A percentile compares a stretch with the other conserved stretches of the same genome.
Conservation (phyloP, 768 basidiomycete genomes). For the Naganishia onofrii region DNA sequence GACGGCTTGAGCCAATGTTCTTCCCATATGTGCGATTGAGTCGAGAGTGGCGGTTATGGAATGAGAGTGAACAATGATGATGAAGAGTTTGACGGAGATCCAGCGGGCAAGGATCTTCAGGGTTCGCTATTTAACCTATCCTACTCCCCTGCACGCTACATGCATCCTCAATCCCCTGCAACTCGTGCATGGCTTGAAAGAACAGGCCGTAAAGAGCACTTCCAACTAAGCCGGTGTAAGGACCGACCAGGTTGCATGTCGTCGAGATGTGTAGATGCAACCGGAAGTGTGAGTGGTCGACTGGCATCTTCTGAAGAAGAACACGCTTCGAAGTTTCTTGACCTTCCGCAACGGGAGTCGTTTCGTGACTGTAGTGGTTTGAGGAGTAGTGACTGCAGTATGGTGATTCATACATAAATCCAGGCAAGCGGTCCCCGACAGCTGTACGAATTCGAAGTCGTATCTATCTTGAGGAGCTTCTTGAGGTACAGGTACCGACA, state of each 20-base stretch:
- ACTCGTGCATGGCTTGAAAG: not conserved
- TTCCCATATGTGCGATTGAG: not conserved
- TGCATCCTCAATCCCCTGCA: too few species aligned
- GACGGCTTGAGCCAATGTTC: not conserved
- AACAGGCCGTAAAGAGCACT: not conserved
- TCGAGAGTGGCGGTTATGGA: not conserved
- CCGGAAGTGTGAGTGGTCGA: not conserved
- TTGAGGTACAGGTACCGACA: too few species aligned
- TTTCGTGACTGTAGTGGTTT: not conserved
- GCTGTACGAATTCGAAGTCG: too few species aligned
- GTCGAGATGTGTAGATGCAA: not conserved
- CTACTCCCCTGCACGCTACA: too few species aligned
- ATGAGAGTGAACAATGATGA: not conserved
- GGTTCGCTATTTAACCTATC: not conserved
- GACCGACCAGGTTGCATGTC: not conserved
- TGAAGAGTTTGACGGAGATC: not conserved
- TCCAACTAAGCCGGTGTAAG: not conserved
- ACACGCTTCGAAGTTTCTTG: not conserved
- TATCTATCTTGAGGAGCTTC: too few species aligned
- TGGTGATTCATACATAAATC: too few species aligned
- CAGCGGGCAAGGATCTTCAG: not conserved
- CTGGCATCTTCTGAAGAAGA: not conserved
- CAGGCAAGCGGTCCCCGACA: too few species aligned
- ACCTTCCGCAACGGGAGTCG: not conserved
- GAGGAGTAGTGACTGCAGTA: too few species aligned